Percentiles rank a stretch among this genome's conserved stretches.
These are phyloP conservation scores for Sphaerulina vaccinii DNA, from an alignment of 2,329 filamentous ascomycete genomes.

Conservation along the genomic window DNA sequence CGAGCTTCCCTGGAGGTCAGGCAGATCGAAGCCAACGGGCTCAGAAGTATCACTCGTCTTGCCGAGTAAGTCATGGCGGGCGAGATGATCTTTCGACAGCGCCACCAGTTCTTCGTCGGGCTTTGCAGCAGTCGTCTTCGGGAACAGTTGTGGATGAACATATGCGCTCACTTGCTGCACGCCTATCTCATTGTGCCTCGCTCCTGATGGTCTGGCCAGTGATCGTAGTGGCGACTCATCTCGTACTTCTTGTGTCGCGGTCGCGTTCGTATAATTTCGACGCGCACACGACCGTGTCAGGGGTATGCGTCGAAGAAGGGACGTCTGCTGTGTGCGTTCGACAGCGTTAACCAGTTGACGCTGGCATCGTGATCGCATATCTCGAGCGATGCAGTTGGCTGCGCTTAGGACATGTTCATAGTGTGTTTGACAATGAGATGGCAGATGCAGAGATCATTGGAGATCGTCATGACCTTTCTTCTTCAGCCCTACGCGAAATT, in stretches of 20 bases:
- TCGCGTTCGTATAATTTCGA: constrained; percentile 27
- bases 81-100: constrained; percentile 78
- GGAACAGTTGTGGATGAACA: constrained; percentile 81
- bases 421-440: background rate
- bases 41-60: constrained; percentile 75
- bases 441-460: background rate
- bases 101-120: constrained; percentile 76
- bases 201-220: constrained; percentile 44
- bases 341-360: constrained; percentile 32
- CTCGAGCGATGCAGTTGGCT: constrained; percentile 1
- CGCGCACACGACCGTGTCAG: constrained; percentile 32
- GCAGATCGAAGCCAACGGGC: constrained; percentile 84
- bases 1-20: constrained; percentile 71
- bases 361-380: constrained; percentile 37
- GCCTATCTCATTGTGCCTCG: constrained; percentile 87
- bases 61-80: constrained; percentile 79
- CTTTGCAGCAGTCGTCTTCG: constrained; percentile 54
- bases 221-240: constrained; percentile 16
- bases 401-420: constrained; percentile 2
- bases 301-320: constrained; percentile 35
- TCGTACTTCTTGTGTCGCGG: constrained; percentile 4
- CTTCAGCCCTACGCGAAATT: background rate
- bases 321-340: constrained; percentile 39
- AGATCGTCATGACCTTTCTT: background rate
- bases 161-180: constrained; percentile 88